These are phyloP conservation scores for Lentinus tigrinus DNA, from an alignment of 768 basidiomycete genomes.

Conservation along the genomic window DNA sequence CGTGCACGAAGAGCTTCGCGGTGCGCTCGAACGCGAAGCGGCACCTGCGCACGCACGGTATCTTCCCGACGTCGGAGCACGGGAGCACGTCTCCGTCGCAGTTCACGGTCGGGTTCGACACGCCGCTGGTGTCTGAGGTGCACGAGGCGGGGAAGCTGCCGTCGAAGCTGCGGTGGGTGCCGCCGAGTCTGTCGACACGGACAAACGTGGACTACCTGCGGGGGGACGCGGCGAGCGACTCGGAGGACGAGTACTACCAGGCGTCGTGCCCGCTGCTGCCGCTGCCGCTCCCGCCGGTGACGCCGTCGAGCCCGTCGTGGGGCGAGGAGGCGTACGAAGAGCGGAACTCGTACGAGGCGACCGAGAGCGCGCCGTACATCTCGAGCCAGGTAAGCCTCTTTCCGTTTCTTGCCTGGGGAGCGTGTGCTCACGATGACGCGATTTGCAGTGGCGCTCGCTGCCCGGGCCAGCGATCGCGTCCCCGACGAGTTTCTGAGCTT, in stretches of 20 bases:
- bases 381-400: conserved; percentile 30
- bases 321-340: conserved; percentile 35
- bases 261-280: conserved; percentile 35
- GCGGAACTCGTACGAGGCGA: conserved; percentile 28
- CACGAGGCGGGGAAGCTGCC: conserved; percentile 38
- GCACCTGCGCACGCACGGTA: conserved; percentile 75
- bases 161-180: conserved; percentile 40
- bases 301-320: conserved; percentile 32
- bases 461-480: conserved; percentile 35
- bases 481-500: conserved; percentile 17
- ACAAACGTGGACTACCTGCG: conserved; percentile 32
- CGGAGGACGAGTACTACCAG: conserved; percentile 29
- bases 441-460: conserved; percentile 34
- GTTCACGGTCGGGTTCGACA: conserved; percentile 45
- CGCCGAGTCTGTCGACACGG: conserved; percentile 35
- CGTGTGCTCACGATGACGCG: conserved; percentile 6
- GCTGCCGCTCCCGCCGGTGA: conserved; percentile 35
- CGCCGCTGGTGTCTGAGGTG: conserved; percentile 44
- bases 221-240: conserved; percentile 22
- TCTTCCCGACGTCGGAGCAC: conserved; percentile 36
- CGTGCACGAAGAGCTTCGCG: conserved; percentile 67
- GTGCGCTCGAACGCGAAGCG: conserved; percentile 82
- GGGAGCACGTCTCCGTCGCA: conserved; percentile 23
- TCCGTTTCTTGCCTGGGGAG: not conserved
- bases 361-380: conserved; percentile 34